Base-by-base conservation (phyloP, 2,329 filamentous ascomycete species). In the Lecanicillium sp. region DNA sequence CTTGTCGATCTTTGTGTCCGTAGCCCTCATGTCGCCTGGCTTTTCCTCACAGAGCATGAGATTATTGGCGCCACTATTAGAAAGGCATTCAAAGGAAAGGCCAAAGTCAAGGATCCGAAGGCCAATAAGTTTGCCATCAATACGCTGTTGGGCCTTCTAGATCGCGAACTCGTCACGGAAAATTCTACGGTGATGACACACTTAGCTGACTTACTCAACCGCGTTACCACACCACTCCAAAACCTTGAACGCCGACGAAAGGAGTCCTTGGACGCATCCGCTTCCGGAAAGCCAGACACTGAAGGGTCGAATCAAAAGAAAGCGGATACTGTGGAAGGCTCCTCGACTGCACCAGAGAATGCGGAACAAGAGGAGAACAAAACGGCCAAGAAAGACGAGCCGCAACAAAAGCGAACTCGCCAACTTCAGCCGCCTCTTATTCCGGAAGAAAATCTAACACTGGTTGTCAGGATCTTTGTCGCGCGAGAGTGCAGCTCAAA, bases 131-230 rank as follows among this genome's bases (percentile, higher is more conserved):
- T 84, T 56, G 88, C 94, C 9, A 75, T 98, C 56, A 98, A 98
- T 57, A 88, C 89, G 12, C 67, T 98, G 20, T 71, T 98, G 33
- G 82, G 80, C 44, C 72, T 98, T 5, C 73, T 98, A 16, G 92
- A 96, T 56, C 84, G 92, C n/a, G 85, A 88, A 47, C 70, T 96
- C 44, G 89, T 98, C 47, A 94, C 95, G 65, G 92, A 98, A 62
- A 98, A 88, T 62, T 89, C 90, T n/a, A 74, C 81, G 6, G 90
- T 95, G 41, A 96, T 98, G 89, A 90, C 95, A 51, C 82, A 88
- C 45, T 73, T 98, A 18, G 92, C 92, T 3, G 80, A 83, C 46
- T 68, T 98, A 20, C 73, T 98, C 18, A 90, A 87, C 57, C 82
- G 84, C 47, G 87, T 96, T 40, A 98, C 92, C 0, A 73, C 83